A percentile compares a stretch with the other conserved stretches of the same genome.
phyloP scores from a whole-genome alignment of 148 eudicot genomes.

The Linanthus parryae region DNA sequence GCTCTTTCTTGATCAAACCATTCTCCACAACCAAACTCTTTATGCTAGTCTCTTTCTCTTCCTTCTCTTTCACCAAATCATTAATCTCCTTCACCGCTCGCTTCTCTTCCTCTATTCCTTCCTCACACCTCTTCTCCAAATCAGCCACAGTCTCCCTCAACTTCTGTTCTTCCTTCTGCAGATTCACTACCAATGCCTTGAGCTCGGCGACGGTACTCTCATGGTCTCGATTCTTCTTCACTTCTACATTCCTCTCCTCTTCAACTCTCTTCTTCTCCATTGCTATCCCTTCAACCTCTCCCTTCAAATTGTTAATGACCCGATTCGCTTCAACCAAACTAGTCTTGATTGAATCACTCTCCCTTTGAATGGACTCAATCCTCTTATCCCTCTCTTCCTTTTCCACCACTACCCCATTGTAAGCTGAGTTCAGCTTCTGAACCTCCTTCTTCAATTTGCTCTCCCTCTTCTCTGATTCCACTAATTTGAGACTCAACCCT shows the following conservation, averaged over 20 bases:
- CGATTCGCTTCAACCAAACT: conserved; percentile 21
- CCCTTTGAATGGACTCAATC: conserved; percentile 24
- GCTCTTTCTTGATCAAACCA: conserved; percentile 14
- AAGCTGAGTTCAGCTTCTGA: conserved; percentile 14
- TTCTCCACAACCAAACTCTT: conserved; percentile 34
- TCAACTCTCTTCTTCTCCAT: conserved; percentile 29
- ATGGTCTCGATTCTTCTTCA: conserved; percentile 23
- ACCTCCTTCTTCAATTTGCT: conserved; percentile 17
- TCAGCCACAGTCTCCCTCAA: conserved; percentile 20
- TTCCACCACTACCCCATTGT: conserved; percentile 15
- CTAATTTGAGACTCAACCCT: conserved; percentile 23
- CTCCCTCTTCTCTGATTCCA: conserved; percentile 26
- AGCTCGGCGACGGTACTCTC: conserved; percentile 22
- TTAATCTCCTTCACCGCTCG: conserved; percentile 19
- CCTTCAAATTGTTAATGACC: conserved; percentile 28
- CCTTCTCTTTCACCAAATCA: conserved; percentile 31
- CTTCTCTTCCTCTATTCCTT: conserved; percentile 21
- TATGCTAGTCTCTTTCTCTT: conserved; percentile 22
- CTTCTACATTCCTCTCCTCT: conserved; percentile 20
- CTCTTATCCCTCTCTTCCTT: conserved; percentile 25
- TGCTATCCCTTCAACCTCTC: conserved; percentile 21
- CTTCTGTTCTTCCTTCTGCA: conserved; percentile 30
- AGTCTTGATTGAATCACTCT: conserved; percentile 19
- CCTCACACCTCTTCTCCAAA: conserved; percentile 41
- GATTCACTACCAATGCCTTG: conserved; percentile 19